Conservation (phyloP, 169 alveolate species). For the Plasmodium chabaudi region DNA sequence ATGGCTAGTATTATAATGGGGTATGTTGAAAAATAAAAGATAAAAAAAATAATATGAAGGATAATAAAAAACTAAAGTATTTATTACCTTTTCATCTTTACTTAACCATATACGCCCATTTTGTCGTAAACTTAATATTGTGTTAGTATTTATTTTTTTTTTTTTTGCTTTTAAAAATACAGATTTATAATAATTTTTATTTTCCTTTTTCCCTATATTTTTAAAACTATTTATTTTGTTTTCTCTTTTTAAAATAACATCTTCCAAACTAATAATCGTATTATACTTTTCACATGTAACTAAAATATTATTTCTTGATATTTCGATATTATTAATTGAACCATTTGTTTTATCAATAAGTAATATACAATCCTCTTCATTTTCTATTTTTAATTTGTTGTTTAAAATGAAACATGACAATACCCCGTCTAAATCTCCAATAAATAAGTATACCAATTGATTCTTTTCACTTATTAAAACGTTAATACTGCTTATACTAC, state of each 20-base stretch:
- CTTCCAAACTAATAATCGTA: constrained; percentile 27
- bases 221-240: not conserved
- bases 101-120: constrained; percentile 72
- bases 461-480: constrained; percentile 14
- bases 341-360: constrained; percentile 65
- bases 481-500: constrained; percentile 47
- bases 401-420: constrained; percentile 39
- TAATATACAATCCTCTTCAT: constrained; percentile 1
- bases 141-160: constrained; percentile 16
- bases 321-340: constrained; percentile 40
- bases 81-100: constrained; percentile 45
- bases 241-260: constrained; percentile 13
- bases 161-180: constrained; percentile 36
- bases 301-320: constrained; percentile 21
- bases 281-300: constrained; percentile 64
- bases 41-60: constrained; percentile 58
- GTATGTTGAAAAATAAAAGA: constrained; percentile 29
- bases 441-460: constrained; percentile 16
- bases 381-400: constrained; percentile 20
- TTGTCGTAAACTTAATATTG: constrained; percentile 65
- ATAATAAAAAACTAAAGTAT: constrained; percentile 56
- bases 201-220: constrained; percentile 46
- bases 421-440: constrained; percentile 65
- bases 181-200: constrained; percentile 50
- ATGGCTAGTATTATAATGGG: not conserved